Evolutionary conservation across 805 yeast species (phyloP).

Genomic region (Candida ulmi): DNA sequence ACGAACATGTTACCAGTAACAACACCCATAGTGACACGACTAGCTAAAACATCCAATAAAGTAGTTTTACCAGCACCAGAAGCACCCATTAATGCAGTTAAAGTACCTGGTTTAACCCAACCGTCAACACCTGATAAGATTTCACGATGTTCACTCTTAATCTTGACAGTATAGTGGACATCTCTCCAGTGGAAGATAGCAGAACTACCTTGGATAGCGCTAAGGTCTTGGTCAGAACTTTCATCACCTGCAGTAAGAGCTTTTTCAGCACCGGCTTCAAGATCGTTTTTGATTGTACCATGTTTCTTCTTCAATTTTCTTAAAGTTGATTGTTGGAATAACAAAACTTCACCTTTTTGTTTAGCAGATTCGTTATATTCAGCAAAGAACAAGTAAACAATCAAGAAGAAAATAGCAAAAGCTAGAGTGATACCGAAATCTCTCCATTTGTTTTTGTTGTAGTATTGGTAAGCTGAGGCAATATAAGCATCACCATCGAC

Average conservation of each 20-base stretch:
- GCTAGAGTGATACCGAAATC: slow-evolving; percentile 58
- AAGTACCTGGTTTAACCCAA: slow-evolving; percentile 78
- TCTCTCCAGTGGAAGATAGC: slow-evolving; percentile 76
- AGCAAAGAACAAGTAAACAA: slow-evolving; percentile 44
- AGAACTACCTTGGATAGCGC: slow-evolving; percentile 28
- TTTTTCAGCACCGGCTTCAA: slow-evolving; percentile 24
- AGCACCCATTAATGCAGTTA: slow-evolving; percentile 75
- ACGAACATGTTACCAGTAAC: slow-evolving; percentile 65
- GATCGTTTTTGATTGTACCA: slow-evolving; percentile 21
- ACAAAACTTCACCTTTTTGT: slow-evolving; percentile 67
- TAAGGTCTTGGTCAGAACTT: slow-evolving; percentile 16
- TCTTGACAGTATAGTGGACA: slow-evolving; percentile 63
- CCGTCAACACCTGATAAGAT: slow-evolving; percentile 67
- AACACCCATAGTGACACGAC: slow-evolving; percentile 65
- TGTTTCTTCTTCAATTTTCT: slow-evolving; percentile 38
- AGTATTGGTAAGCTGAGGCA: slow-evolving; percentile 36
- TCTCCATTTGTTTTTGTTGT: slow-evolving; percentile 51
- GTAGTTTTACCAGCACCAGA: slow-evolving; percentile 84
- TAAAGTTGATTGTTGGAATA: slow-evolving; percentile 49
- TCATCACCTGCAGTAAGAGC: slow-evolving; percentile 19
- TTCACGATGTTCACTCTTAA: slow-evolving; percentile 54
- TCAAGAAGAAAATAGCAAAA: slow-evolving; percentile 48
- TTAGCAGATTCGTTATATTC: slow-evolving; percentile 57
- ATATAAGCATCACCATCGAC: slow-evolving; percentile 53
- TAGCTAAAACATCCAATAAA: slow-evolving; percentile 62